A percentile compares a stretch with the other conserved stretches of the same genome.
phyloP scores from a whole-genome alignment of 495 filamentous ascomycete species.

The Talaromyces trachyspermus region DNA sequence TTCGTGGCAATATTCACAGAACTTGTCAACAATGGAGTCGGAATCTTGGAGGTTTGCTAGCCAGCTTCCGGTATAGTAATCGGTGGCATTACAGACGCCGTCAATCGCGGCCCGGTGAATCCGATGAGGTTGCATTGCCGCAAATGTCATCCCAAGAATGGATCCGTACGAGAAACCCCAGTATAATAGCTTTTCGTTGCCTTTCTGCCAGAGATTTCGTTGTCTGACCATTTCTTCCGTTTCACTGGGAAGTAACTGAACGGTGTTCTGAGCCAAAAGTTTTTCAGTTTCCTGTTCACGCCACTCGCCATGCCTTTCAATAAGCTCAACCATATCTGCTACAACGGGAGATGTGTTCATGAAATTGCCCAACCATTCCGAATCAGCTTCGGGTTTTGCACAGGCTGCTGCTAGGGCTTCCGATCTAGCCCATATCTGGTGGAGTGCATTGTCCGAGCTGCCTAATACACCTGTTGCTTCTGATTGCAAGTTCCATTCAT shows the following conservation, averaged over 20 bases:
- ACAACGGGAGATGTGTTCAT: constrained; percentile 23
- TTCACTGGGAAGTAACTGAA: constrained; percentile 9
- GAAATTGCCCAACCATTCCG: constrained; percentile 22
- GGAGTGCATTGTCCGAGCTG: constrained; percentile 27
- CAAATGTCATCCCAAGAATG: constrained; percentile 51
- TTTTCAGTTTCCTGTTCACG: constrained; percentile 20
- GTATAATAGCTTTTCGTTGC: constrained; percentile 38
- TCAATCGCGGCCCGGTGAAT: constrained; percentile 44
- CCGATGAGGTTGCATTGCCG: constrained; percentile 46
- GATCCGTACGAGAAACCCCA: constrained; percentile 65
- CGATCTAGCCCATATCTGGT: constrained; percentile 25
- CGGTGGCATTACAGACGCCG: constrained; percentile 42
- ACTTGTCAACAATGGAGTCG: constrained; percentile 21
- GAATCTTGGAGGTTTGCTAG: constrained; percentile 28
- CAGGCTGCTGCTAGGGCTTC: constrained; percentile 24
- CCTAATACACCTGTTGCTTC: constrained; percentile 20
- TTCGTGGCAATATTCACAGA: constrained; percentile 29
- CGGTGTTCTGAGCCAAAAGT: constrained; percentile 8
- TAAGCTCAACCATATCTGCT: constrained; percentile 24
- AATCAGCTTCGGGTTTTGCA: constrained; percentile 5
- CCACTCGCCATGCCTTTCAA: constrained; percentile 33
- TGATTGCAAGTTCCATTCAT: constrained; percentile 24
- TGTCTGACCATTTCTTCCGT: constrained; percentile 24
- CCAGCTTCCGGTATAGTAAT: constrained; percentile 25
- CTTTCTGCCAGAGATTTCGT: constrained; percentile 24